These are phyloP conservation scores for Ogataea sp. DNA, from an alignment of 805 yeast species.

Conservation along the genomic window DNA sequence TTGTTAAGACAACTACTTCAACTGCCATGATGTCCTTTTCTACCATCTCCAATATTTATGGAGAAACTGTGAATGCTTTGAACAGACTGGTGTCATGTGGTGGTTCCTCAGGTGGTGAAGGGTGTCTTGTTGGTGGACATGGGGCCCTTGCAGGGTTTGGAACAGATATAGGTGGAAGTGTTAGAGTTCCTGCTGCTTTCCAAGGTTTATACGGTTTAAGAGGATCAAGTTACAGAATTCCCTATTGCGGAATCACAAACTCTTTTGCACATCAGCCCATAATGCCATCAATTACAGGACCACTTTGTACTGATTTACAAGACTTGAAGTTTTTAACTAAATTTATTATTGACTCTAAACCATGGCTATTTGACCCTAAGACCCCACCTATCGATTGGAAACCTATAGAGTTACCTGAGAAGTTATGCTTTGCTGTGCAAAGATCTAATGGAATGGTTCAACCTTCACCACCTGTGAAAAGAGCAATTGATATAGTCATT, in stretches of 20 bases:
- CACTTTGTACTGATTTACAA: constrained; percentile 21
- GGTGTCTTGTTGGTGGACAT: constrained; percentile 22
- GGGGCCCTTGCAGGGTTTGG: constrained; percentile 30
- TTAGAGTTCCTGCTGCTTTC: constrained; percentile 25
- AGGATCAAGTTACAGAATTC: constrained; percentile 27
- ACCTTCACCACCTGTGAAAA: constrained; percentile 49
- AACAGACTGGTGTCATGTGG: constrained; percentile 32
- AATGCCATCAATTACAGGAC: constrained; percentile 28
- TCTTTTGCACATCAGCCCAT: constrained; percentile 25
- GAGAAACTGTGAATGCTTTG: constrained; percentile 28
- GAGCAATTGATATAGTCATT: constrained; percentile 30
- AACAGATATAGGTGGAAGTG: constrained; percentile 32
- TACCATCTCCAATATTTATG: constrained; percentile 28
- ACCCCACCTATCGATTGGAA: constrained; percentile 40
- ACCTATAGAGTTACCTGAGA: constrained; percentile 1
- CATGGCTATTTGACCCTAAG: constrained; percentile 44
- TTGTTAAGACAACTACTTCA: constrained; percentile 35
- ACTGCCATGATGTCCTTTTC: constrained; percentile 36
- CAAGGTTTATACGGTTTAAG: constrained; percentile 27
- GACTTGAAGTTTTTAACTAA: constrained; percentile 30
- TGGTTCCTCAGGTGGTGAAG: constrained; percentile 42
- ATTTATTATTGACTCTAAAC: constrained; percentile 29
- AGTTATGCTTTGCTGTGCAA: constrained; percentile 31
- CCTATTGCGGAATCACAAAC: constrained; percentile 21
- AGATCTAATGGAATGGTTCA: constrained; percentile 35